Conservation (phyloP, 2,329 filamentous ascomycete species). For the Onygenales sp. region DNA sequence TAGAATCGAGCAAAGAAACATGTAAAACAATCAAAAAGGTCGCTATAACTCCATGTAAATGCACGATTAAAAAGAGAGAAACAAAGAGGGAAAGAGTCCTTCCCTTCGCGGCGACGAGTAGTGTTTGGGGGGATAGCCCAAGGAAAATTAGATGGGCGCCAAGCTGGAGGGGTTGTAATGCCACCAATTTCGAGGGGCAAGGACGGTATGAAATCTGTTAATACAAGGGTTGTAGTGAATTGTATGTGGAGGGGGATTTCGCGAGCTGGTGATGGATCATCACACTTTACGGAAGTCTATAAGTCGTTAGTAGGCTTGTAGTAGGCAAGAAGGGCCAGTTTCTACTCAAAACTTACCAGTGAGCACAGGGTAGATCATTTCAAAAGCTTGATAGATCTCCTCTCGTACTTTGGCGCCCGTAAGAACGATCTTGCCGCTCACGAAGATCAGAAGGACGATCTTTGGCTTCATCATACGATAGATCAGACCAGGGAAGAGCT, state of each 20-base stretch:
- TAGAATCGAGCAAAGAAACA: not conserved
- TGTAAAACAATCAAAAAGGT: constrained; percentile 17
- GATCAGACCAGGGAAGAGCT: constrained; percentile 97
- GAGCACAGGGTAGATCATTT: constrained; percentile 93
- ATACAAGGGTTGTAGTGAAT: constrained; percentile 16
- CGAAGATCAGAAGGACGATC: constrained; percentile 96
- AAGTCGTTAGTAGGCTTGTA: constrained; percentile 12
- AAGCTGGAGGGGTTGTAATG: not conserved
- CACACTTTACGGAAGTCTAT: constrained; percentile 56
- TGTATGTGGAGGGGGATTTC: constrained; percentile 3
- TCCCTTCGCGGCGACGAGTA: not conserved
- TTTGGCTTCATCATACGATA: constrained; percentile 99
- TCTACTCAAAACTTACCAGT: constrained; percentile 51
- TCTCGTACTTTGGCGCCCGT: constrained; percentile 96
- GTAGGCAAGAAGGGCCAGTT: constrained; percentile 1
- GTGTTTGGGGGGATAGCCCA: not conserved
- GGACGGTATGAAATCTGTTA: constrained; percentile 16
- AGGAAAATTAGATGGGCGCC: not conserved
- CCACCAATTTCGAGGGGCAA: not conserved
- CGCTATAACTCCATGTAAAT: constrained; percentile 38
- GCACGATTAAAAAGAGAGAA: constrained; percentile 29
- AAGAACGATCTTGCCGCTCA: constrained; percentile 95
- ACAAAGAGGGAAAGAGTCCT: constrained; percentile 8
- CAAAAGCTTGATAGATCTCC: constrained; percentile 94
- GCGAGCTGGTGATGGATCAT: constrained; percentile 10